Conservation (phyloP, 176 grass and related monocot genomes). For the Guadua angustifolia region DNA sequence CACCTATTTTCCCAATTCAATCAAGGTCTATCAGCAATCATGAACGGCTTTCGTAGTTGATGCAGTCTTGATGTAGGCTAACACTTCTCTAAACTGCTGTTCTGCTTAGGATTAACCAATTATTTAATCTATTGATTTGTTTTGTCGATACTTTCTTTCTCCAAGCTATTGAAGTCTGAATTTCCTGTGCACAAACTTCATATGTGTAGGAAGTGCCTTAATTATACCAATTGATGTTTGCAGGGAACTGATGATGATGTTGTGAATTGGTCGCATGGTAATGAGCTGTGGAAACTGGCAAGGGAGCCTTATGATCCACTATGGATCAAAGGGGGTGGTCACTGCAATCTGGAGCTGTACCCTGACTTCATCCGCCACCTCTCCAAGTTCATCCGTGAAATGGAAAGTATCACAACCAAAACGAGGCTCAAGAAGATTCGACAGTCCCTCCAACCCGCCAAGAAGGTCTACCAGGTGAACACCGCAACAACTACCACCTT, state of each 20-base stretch:
- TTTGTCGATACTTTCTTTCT: not conserved
- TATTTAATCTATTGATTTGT: not conserved
- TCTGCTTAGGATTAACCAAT: constrained; percentile 1
- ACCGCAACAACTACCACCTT: constrained; percentile 72
- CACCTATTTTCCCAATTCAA: not conserved
- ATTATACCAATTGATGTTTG: constrained; percentile 7
- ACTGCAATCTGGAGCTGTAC: constrained; percentile 98
- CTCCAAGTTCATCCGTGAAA: constrained; percentile 79
- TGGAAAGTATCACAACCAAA: constrained; percentile 80
- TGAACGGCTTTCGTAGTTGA: not conserved
- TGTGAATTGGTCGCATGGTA: constrained; percentile 90
- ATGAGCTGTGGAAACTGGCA: constrained; percentile 85
- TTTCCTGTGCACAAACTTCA: constrained; percentile 13
- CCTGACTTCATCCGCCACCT: constrained; percentile 92
- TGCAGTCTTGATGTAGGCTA: not conserved
- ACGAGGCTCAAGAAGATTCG: constrained; percentile 83
- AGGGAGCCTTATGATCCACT: constrained; percentile 93
- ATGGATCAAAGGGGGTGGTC: constrained; percentile 98
- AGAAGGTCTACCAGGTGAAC: constrained; percentile 30
- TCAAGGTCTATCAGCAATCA: not conserved
- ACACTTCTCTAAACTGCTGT: not conserved
- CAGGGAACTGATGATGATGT: constrained; percentile 97
- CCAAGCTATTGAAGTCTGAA: not conserved
- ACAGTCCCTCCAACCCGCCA: constrained; percentile 58
- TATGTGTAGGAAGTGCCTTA: not conserved